Evolutionary conservation across 2,329 filamentous ascomycete species (phyloP).

Genomic region (Aotearoamyces nothofagi): DNA sequence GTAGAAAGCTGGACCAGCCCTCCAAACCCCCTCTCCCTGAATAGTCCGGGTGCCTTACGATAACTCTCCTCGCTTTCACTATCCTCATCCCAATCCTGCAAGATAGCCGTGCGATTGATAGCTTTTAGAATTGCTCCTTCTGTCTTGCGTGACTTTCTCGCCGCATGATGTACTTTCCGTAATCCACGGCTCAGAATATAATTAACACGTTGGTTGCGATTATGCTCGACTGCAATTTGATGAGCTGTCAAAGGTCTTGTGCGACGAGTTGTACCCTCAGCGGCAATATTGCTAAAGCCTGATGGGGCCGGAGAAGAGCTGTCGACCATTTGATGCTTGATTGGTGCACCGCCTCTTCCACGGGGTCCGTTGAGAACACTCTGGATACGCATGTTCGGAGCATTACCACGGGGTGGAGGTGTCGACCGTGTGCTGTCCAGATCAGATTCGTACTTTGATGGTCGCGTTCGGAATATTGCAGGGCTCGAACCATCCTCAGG

Average conservation of each 20-base stretch:
- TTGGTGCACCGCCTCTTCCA: constrained; percentile 23
- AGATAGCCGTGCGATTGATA: constrained; percentile 43
- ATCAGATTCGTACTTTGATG: constrained; percentile 44
- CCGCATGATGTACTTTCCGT: constrained; percentile 46
- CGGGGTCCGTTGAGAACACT: constrained; percentile 11
- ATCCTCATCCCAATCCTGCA: constrained; percentile 41
- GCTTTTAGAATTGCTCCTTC: constrained; percentile 55
- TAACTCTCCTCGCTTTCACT: constrained; percentile 42
- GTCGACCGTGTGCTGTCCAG: constrained; percentile 36
- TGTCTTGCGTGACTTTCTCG: constrained; percentile 42
- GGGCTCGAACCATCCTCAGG: constrained; percentile 27
- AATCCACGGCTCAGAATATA: constrained; percentile 67
- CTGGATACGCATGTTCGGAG: constrained; percentile 13
- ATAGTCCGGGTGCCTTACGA: constrained; percentile 19
- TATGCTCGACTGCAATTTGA: constrained; percentile 66
- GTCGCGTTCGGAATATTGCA: constrained; percentile 43
- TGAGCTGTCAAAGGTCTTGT: constrained; percentile 67
- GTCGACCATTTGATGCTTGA: constrained; percentile 46
- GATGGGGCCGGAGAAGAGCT: constrained; percentile 39
- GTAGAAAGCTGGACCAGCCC: constrained; percentile 45
- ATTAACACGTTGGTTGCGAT: constrained; percentile 65
- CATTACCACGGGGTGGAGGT: constrained; percentile 29
- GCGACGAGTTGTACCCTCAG: constrained; percentile 29
- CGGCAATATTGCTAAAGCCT: constrained; percentile 34
- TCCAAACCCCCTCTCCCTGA: constrained; percentile 42